These are phyloP conservation scores for Anthracocystis panici-leucophaei DNA, from an alignment of 1,284 basidiomycete genomes.

Conservation along the genomic window DNA sequence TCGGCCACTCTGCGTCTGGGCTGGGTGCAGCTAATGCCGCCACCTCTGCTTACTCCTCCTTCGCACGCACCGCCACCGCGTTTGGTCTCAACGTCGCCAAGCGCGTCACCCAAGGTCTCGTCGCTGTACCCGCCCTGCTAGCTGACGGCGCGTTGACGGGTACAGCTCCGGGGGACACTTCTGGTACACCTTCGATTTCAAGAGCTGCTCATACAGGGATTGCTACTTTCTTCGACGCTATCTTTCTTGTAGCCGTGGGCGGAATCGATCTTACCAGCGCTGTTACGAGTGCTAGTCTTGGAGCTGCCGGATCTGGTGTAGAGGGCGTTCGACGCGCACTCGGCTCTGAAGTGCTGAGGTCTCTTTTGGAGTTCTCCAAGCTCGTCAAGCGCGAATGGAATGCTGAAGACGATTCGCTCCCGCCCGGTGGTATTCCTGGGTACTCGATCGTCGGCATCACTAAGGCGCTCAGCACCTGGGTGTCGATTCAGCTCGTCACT, in stretches of 20 bases:
- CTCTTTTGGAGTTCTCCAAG: constrained; percentile 49
- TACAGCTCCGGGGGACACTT: constrained; percentile 37
- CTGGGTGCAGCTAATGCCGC: constrained; percentile 56
- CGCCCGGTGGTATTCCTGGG: constrained; percentile 61
- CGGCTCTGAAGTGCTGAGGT: constrained; percentile 56
- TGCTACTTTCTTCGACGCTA: constrained; percentile 58
- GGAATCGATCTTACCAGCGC: constrained; percentile 62
- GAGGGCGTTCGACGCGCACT: constrained; percentile 55
- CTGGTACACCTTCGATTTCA: constrained; percentile 31
- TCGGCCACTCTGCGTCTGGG: constrained; percentile 45
- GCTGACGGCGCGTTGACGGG: constrained; percentile 56
- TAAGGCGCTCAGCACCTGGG: constrained; percentile 61
- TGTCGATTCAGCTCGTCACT: constrained; percentile 62
- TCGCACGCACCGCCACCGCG: constrained; percentile 52
- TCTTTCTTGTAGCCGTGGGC: constrained; percentile 57
- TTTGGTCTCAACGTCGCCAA: constrained; percentile 59
- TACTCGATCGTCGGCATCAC: constrained; percentile 58
- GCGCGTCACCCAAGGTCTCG: constrained; percentile 56
- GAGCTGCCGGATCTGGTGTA: constrained; percentile 55
- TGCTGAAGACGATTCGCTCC: constrained; percentile 50
- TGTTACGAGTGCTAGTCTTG: constrained; percentile 56
- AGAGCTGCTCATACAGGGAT: constrained; percentile 52
- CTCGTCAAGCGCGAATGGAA: constrained; percentile 64
- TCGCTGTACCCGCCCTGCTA: constrained; percentile 53
- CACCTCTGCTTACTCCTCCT: constrained; percentile 56